phyloP scores from a whole-genome alignment of 352 stramenopile genomes.

The Phytophthora europaea region DNA sequence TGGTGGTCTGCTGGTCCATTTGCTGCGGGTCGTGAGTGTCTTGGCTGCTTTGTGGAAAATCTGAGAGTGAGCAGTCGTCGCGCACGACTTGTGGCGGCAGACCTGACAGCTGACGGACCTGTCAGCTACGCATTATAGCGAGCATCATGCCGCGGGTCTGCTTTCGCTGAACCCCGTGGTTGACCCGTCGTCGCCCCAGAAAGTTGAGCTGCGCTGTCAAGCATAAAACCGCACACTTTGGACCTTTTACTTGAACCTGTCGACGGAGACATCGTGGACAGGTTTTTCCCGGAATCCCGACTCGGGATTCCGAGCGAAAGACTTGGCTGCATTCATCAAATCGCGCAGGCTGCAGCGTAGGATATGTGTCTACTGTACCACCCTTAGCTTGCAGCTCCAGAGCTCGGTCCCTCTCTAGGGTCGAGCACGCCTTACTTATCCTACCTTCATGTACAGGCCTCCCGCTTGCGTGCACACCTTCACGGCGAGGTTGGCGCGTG shows the following conservation, averaged over 20 bases:
- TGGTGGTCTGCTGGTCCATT: conserved; percentile 26
- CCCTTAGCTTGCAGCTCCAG: neutral
- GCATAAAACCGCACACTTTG: conserved; percentile 7
- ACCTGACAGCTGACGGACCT: conserved; percentile 14
- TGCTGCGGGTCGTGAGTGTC: neutral
- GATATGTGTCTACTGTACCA: neutral
- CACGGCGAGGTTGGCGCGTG: neutral
- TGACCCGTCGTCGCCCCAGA: conserved; percentile 22
- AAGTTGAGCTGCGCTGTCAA: conserved; percentile 8
- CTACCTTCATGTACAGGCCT: neutral
- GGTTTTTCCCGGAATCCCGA: too few species aligned
- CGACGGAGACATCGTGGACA: conserved; percentile 19
- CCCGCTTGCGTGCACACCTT: neutral
- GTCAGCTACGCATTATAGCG: conserved; percentile 1
- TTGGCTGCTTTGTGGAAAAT: conserved; percentile 15
- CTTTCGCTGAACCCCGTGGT: conserved; percentile 22
- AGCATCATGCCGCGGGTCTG: conserved; percentile 11
- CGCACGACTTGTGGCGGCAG: conserved; percentile 4
- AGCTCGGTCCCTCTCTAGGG: neutral
- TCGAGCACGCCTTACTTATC: neutral
- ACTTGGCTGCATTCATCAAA: conserved; percentile 9
- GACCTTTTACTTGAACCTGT: conserved; percentile 19
- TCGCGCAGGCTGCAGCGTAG: neutral
- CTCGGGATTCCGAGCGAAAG: neutral
- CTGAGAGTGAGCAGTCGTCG: conserved; percentile 4